These are phyloP conservation scores for Lumnitzera littorea DNA, from an alignment of 345 rosid genomes.

Conservation along the genomic window DNA sequence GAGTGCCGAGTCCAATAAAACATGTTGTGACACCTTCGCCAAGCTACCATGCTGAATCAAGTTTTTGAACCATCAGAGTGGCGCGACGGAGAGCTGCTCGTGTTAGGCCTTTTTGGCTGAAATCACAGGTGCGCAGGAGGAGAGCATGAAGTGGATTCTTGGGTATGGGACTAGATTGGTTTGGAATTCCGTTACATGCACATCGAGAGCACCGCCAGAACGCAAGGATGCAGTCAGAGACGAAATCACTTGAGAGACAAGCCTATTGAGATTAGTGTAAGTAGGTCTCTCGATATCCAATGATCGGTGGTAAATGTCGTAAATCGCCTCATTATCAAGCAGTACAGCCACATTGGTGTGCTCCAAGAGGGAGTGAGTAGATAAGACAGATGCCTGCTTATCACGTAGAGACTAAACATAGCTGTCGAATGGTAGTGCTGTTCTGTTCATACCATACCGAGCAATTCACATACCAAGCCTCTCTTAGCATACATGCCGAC, in stretches of 20 bases:
- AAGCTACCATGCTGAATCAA: no score
- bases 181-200: conserved; percentile 16
- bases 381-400: not conserved
- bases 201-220: conserved; percentile 16
- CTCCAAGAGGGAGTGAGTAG: conserved; percentile 10
- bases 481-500: no score
- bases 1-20: no score
- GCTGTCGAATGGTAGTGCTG: not conserved
- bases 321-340: conserved; percentile 9
- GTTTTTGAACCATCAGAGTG: no score
- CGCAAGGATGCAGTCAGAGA: conserved; percentile 11
- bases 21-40: no score
- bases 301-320: conserved; percentile 11
- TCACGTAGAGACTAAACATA: no score
- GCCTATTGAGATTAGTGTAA: conserved; percentile 10
- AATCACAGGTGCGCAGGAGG: conserved; percentile 17
- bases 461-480: no score
- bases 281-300: conserved; percentile 11
- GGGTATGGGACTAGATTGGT: not conserved
- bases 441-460: no score
- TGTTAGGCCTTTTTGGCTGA: conserved; percentile 4
- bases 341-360: conserved; percentile 9
- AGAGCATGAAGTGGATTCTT: conserved; percentile 19
- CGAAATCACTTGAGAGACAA: conserved; percentile 14
- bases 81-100: conserved; percentile 14